Base-by-base conservation (phyloP, 2,329 filamentous ascomycete genomes). In the Camillea tinctor region DNA sequence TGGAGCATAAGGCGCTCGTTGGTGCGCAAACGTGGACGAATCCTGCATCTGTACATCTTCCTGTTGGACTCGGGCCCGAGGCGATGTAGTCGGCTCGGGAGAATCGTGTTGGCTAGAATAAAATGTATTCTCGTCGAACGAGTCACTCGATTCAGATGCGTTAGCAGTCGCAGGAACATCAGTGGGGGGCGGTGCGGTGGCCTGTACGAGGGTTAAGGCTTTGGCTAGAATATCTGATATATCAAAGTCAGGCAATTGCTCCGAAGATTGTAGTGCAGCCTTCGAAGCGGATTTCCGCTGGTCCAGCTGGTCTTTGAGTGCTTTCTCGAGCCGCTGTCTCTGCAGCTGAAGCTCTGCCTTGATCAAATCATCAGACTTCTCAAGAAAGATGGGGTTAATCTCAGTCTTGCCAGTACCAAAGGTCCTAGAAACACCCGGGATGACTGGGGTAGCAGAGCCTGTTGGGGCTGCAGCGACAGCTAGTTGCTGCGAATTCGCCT, bases 51-150 rank as follows among this genome's bases (percentile, higher is more conserved):
- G 72, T 53, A 72, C 74, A 66, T 77, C 74, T 62, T 73, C 76
- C 61, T 75, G 74, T 62, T 73, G 72, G 68, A 73, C 84, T 80
- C 72, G 85, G 77, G 79, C 69, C 60, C 78, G 79, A 24, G 80
- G 77, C 48, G 79, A 78, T 60, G 79, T 76, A 54, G 77, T 79
- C 26, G 80, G 82, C 58, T 85, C 81, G 61, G 85, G 85, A 65
- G 93, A 96, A 74, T 93, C 91, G 80, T 93, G 89, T 79, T 90
- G 91, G 77, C 93, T 97, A 67, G 94, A 97, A 81, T 98, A 97
- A 76, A 96, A 96, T 49, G 93, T 95, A 72, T 96, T 93, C 74
- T 96, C 90, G 77, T 97, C 93, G 78, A 93, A 91, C 40, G 92
- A 95, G 75, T 94, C 91, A 83, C 83, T 90, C 72, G 84, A 77